phyloP scores from a whole-genome alignment of 139 green algal species.

The Haematococcus lacustris region DNA sequence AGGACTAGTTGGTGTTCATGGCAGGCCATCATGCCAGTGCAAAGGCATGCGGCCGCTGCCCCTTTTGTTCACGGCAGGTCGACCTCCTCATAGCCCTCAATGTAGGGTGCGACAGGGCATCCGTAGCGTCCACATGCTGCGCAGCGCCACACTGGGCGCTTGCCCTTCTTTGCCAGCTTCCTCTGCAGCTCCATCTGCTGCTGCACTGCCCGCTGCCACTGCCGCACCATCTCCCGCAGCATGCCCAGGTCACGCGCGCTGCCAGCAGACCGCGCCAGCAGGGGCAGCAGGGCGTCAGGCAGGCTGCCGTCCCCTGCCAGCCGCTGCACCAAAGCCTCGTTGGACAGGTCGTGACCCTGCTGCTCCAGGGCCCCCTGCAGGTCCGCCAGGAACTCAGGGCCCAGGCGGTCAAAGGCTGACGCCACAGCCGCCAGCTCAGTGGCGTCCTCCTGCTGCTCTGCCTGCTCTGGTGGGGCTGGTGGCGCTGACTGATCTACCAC shows the following conservation, averaged over 20 bases:
- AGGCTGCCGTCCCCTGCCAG: slow-evolving; percentile 10
- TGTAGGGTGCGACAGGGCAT: slow-evolving; percentile 35
- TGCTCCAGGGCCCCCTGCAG: slow-evolving; percentile 28
- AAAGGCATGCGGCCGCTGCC: no score
- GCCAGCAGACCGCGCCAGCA: neutral
- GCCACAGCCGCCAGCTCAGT: no score
- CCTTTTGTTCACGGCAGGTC: no score
- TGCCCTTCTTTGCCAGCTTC: slow-evolving; percentile 12
- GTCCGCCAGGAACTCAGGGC: slow-evolving; percentile 14
- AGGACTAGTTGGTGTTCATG: no score
- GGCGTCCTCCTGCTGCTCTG: no score
- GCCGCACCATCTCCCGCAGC: slow-evolving; percentile 18
- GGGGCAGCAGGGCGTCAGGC: slow-evolving; percentile 5
- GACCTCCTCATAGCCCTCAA: slow-evolving; percentile 28
- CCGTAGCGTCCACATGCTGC: slow-evolving; percentile 29
- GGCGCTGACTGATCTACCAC: no score
- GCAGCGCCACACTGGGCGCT: slow-evolving; percentile 32
- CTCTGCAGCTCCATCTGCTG: slow-evolving; percentile 25
- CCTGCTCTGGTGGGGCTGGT: no score
- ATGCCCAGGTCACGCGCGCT: neutral
- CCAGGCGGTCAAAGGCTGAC: slow-evolving; percentile 21
- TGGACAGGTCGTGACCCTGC: slow-evolving; percentile 20
- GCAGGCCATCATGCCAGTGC: no score
- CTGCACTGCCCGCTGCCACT: slow-evolving; percentile 26
- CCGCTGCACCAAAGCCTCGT: slow-evolving; percentile 7